Base-by-base conservation (phyloP, 1,139 yeast genomes). In the Blastobotrys ciferrii region DNA sequence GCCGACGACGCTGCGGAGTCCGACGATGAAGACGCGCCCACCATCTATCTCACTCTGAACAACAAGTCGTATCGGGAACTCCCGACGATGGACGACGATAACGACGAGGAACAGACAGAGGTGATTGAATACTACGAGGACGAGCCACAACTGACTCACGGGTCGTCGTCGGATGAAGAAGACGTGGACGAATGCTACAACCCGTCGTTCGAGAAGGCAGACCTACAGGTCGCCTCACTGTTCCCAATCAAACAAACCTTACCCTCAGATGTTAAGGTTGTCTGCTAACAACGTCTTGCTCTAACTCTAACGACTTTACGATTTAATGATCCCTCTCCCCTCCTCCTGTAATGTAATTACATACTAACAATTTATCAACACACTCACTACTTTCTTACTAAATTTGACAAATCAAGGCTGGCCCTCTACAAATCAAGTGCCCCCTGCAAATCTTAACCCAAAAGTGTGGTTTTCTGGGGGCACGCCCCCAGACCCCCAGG, bases 81-180 rank as follows among this genome's bases (percentile, higher is more conserved):
- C 56, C 62, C 63, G 11, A 51, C 56, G 14, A 58, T 58, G 23
- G 59, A 56, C 32, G 62, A 59, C 35, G 59, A 55, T 6, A 51
- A 50, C 32, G 51, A 41, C 4, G 47, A 47, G 37, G 32, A 2
- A n/a, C 15, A 15, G 20, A 32, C 28, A 23, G 28, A 9, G 28
- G 28, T 23, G 28, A 23, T 23, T 23, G 28, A 23, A 9, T 23
- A 23, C 9, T 9, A 23, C 9, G 28, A 23, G 9, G 44, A 31
- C 13, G 45, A 45, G 28, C 44, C 44, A 2, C 42, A 39, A 15
- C 19, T 36, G 40, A 18, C 40, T 28, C 40, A 36, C 18, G 40
- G 19, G 5, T 17, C 28, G 28, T 23, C 28, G 9, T 23, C 25
- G 4, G 40, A 36, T n/a, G 40, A 36, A n/a, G 40, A 36, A 7